Evolutionary conservation across 148 eudicot genomes (phyloP).

Genomic region (Camellia granthamiana): DNA sequence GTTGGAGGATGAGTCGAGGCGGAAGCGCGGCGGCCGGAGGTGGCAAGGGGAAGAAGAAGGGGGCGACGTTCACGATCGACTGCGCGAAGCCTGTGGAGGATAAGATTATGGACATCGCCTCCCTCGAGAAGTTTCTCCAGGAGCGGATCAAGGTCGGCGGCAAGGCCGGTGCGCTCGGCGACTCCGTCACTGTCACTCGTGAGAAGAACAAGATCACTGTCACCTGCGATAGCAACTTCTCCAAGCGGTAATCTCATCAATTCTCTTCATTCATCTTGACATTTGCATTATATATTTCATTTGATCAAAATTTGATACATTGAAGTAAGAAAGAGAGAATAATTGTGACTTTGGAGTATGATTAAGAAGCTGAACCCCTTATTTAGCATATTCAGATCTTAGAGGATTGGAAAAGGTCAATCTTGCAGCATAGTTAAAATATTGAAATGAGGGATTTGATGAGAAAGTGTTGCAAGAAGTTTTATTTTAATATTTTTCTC

Average conservation of each 20-base stretch:
- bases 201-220: conserved; percentile 31
- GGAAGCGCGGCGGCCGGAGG: conserved; percentile 14
- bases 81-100: conserved; percentile 30
- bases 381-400: too few relatives aligned
- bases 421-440: too few relatives aligned
- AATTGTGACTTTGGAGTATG: too few relatives aligned
- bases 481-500: too few relatives aligned
- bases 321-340: too few relatives aligned
- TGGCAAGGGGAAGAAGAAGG: conserved; percentile 30
- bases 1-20: conserved; percentile 14
- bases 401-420: too few relatives aligned
- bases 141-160: conserved; percentile 34
- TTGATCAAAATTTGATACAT: too few relatives aligned
- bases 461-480: too few relatives aligned
- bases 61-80: conserved; percentile 26
- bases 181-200: conserved; percentile 24
- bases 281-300: too few relatives aligned
- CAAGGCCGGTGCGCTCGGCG: conserved; percentile 27
- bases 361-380: too few relatives aligned
- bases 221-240: conserved; percentile 25
- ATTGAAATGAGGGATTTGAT: too few relatives aligned
- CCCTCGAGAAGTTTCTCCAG: conserved; percentile 31
- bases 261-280: background rate
- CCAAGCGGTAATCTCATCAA: conserved; percentile 16
- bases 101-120: conserved; percentile 36